Evolutionary conservation across 1,139 yeast species (phyloP), one percentile per base, ranked within the genome.

Genomic region (Scheffersomyces quercinus): DNA sequence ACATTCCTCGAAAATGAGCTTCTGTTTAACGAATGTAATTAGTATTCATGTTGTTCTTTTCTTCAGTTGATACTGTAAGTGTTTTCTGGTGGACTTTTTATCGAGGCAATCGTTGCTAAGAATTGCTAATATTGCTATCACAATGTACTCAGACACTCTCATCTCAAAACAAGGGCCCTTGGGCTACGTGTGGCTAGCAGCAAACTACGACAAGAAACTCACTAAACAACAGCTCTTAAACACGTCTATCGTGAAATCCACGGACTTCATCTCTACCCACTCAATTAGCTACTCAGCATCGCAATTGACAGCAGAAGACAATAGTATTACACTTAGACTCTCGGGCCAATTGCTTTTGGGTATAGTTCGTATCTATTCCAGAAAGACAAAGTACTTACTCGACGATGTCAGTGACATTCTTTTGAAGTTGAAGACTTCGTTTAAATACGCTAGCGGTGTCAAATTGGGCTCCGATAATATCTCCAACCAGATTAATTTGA

Each of bases 141-240:
- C 20, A 28, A 68, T 70, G 59, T 68, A 63, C 49, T 64, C 77
- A 3, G 79, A 74, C 38, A 72, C 64, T 44, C 62, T 81, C 40
- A 68, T 82, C 20, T 70, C 87, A 7, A 82, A 79, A 49, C 85
- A 85, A 59, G 95, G 96, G 3, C 95, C 96, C 1, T 70, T 90
- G 54, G 96, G 96, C 5, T 87, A 85, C 53, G 93, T 89, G 12
- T 91, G 97, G 97, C 75, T 91, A 43, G 97, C 97, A 3, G 93
- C 97, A 29, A 90, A 88, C 60, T 77, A 88, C 65, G 96, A 88
- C 55, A 82, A 84, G 57, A 87, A 86, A 55, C 75, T 91, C 38
- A 78, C 95, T 37, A 87, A 88, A 59, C 82, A 81, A 46, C 93
- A 90, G 59, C 76, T 87, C 40, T 68, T 89, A 41, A 83, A 79